Evolutionary conservation across 768 basidiomycete genomes (phyloP).

Genomic region (Basidioascus undulatus): DNA sequence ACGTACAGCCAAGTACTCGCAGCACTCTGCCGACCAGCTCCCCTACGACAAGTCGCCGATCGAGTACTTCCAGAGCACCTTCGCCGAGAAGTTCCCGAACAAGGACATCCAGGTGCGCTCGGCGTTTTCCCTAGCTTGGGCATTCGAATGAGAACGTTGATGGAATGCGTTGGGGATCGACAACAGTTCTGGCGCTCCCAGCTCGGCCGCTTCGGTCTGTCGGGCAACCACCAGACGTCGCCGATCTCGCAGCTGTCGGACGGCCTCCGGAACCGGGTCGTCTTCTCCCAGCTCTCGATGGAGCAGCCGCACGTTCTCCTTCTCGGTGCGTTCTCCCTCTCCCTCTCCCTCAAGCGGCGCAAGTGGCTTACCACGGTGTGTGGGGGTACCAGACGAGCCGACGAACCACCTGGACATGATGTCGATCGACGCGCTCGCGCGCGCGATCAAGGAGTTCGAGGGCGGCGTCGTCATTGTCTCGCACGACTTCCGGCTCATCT

Average conservation of each 20-base stretch:
- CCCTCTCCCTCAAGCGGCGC: neutral
- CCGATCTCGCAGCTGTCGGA: constrained; percentile 89
- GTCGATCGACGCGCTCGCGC: constrained; percentile 86
- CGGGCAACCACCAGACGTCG: constrained; percentile 75
- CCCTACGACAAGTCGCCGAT: constrained; percentile 77
- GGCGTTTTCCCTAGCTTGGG: neutral
- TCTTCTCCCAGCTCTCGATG: constrained; percentile 89
- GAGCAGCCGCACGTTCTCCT: constrained; percentile 89
- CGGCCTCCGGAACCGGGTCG: constrained; percentile 87
- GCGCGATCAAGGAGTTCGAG: constrained; percentile 86
- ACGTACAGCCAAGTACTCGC: constrained; percentile 53
- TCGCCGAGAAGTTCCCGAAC: constrained; percentile 65
- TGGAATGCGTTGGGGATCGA: neutral
- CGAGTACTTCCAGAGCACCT: constrained; percentile 75
- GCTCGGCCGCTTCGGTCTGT: constrained; percentile 84
- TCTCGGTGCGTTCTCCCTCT: constrained; percentile 28
- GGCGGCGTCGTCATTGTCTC: constrained; percentile 99
- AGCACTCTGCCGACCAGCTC: constrained; percentile 94
- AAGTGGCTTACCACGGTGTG: constrained; percentile 3
- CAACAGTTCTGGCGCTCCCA: constrained; percentile 73
- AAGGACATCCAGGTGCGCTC: constrained; percentile 55
- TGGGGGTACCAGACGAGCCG: constrained; percentile 52
- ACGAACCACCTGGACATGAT: constrained; percentile 97
- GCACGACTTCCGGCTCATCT: constrained; percentile 97
- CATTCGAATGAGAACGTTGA: neutral